A percentile compares a stretch with the other conserved stretches of the same genome.
Conservation (phyloP, 352 stramenopile genomes). For the Phytophthora ohioensis region DNA sequence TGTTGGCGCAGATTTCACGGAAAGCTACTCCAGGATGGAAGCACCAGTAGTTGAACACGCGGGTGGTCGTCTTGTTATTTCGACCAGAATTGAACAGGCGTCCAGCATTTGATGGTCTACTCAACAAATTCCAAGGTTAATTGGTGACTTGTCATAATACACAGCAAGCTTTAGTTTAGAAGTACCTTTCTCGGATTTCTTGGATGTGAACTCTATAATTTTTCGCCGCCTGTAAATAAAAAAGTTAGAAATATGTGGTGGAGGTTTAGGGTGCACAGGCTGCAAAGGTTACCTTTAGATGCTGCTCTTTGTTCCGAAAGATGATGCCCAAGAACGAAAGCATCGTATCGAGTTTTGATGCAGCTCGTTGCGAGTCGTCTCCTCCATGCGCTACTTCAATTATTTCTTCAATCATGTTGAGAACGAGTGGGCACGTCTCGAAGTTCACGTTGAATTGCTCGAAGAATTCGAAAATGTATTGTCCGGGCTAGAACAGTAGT, state of each 20-base stretch:
- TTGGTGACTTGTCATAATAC: background rate
- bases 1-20: constrained; percentile 93
- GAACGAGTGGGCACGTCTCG: constrained; percentile 85
- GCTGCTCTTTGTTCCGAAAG: constrained; percentile 85
- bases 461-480: constrained; percentile 94
- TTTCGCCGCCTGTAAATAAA: constrained; percentile 56
- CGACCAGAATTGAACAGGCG: constrained; percentile 60
- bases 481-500: constrained; percentile 56
- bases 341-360: constrained; percentile 83
- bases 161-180: constrained; percentile 33
- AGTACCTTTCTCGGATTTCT: constrained; percentile 85
- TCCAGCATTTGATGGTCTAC: constrained; percentile 47
- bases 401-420: constrained; percentile 91
- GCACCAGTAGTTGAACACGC: constrained; percentile 99
- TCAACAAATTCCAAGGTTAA: constrained; percentile 20
- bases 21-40: constrained; percentile 98
- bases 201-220: constrained; percentile 92
- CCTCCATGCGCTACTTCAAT: constrained; percentile 83
- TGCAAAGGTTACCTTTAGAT: constrained; percentile 54
- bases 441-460: constrained; percentile 92
- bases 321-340: constrained; percentile 89
- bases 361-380: constrained; percentile 66
- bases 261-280: background rate
- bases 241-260: constrained; percentile 1
- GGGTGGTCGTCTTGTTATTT: constrained; percentile 64